Conservation (phyloP, 2,329 filamentous ascomycete genomes). For the Fusarium concolor region DNA sequence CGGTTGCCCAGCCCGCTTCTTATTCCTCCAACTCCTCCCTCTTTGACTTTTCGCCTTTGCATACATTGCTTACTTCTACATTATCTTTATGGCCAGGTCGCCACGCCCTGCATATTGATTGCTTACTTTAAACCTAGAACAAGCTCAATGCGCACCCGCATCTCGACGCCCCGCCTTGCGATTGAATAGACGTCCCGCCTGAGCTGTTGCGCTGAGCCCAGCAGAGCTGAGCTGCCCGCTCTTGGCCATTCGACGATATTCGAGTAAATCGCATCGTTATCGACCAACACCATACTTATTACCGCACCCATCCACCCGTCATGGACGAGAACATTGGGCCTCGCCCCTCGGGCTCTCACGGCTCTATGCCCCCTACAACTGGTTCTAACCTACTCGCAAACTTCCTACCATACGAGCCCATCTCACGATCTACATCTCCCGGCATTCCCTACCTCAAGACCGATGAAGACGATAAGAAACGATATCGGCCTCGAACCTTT, state of each 20-base stretch:
- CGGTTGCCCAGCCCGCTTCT: conserved; percentile 31
- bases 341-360: conserved; percentile 48
- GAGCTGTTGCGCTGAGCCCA: conserved; percentile 37
- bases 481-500: conserved; percentile 89
- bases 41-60: conserved; percentile 22
- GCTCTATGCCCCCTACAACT: conserved; percentile 49
- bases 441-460: conserved; percentile 68
- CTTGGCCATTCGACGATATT: conserved; percentile 35
- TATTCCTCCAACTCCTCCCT: conserved; percentile 32
- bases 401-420: conserved; percentile 69
- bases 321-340: conserved; percentile 57
- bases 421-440: conserved; percentile 88
- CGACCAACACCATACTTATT: background rate
- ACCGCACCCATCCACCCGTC: conserved; percentile 14
- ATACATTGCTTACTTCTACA: conserved; percentile 12
- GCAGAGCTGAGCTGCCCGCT: conserved; percentile 33
- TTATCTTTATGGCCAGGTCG: conserved; percentile 9
- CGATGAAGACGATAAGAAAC: conserved; percentile 66
- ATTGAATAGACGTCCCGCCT: conserved; percentile 34
- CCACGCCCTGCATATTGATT: conserved; percentile 3
- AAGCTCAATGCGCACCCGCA: conserved; percentile 36
- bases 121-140: conserved; percentile 5
- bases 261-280: conserved; percentile 6
- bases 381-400: conserved; percentile 51
- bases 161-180: conserved; percentile 22